phyloP scores from a whole-genome alignment of 805 yeast species.

The Wilhelminamyces savonicus region DNA sequence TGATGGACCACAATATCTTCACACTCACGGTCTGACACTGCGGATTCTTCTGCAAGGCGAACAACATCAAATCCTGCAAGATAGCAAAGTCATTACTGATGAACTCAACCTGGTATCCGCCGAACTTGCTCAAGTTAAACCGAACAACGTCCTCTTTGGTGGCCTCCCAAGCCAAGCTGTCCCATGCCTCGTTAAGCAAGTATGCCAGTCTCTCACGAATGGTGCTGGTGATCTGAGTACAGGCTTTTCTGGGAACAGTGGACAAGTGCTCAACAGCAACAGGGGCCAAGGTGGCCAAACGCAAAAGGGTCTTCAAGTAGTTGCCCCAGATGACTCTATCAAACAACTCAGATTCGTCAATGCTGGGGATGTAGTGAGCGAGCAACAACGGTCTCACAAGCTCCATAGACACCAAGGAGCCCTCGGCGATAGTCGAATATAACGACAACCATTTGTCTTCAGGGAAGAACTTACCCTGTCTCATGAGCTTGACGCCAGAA shows the following conservation, averaged over 20 bases:
- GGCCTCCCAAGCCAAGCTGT: conserved; percentile 54
- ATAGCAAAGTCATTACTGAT: conserved; percentile 52
- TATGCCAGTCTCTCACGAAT: conserved; percentile 54
- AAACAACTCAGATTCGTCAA: conserved; percentile 44
- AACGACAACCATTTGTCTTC: conserved; percentile 69
- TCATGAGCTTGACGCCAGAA: conserved; percentile 44
- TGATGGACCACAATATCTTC: conserved; percentile 62
- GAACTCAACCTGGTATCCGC: conserved; percentile 68
- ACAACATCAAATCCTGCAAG: conserved; percentile 56
- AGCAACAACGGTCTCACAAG: conserved; percentile 46
- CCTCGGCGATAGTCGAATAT: conserved; percentile 50
- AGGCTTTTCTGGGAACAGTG: conserved; percentile 67
- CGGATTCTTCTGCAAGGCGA: conserved; percentile 62
- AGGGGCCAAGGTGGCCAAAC: conserved; percentile 60
- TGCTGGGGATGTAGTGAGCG: conserved; percentile 45
- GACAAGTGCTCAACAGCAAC: conserved; percentile 65
- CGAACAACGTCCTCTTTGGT: conserved; percentile 46
- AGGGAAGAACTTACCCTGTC: conserved; percentile 58
- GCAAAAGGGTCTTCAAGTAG: conserved; percentile 51
- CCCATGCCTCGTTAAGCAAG: conserved; percentile 64
- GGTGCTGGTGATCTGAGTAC: conserved; percentile 56
- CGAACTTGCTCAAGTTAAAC: conserved; percentile 55
- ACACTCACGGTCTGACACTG: conserved; percentile 58
- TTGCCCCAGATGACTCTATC: conserved; percentile 65
- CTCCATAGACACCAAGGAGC: conserved; percentile 48